Percentiles rank a stretch among this genome's conserved stretches.
Evolutionary conservation across 139 green algal species (phyloP).

Genomic region (Pleodorina starrii): DNA sequence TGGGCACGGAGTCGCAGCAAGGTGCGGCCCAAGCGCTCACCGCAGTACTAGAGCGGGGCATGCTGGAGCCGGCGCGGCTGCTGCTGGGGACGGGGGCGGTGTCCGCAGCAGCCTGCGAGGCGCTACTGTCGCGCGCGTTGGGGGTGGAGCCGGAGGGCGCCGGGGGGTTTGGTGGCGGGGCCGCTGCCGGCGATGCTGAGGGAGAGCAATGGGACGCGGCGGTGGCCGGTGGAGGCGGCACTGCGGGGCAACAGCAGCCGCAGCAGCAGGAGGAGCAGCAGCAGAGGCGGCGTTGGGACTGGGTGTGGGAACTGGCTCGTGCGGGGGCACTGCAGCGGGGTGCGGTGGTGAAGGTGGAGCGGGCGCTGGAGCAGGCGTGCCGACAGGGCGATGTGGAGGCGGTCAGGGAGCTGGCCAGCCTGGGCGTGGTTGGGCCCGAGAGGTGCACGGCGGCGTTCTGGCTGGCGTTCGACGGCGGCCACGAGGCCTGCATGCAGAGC

Average conservation of each 20-base stretch:
- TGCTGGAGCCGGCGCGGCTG: not conserved
- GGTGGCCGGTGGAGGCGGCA: not conserved
- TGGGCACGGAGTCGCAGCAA: not conserved
- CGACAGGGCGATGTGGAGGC: not conserved
- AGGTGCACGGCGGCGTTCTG: not conserved
- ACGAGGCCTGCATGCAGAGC: not conserved
- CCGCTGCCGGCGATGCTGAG: not conserved
- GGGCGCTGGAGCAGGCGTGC: not conserved
- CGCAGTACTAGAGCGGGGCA: not conserved
- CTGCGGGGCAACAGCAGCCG: too few relatives aligned
- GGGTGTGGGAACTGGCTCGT: not conserved
- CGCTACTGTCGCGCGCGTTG: not conserved
- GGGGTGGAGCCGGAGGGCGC: not conserved
- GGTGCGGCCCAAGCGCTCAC: not conserved
- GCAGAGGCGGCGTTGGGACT: not conserved
- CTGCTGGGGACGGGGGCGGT: constrained; percentile 2
- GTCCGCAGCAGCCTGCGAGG: not conserved
- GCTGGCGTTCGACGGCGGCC: not conserved
- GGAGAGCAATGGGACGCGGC: not conserved
- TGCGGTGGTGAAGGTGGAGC: not conserved
- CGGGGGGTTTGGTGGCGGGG: not conserved
- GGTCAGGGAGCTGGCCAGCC: not conserved
- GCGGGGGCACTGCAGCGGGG: not conserved
- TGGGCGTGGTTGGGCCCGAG: not conserved
- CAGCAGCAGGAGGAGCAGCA: not conserved